Base-by-base conservation (phyloP, 345 rosid genomes). In the Adansonia digitata region DNA sequence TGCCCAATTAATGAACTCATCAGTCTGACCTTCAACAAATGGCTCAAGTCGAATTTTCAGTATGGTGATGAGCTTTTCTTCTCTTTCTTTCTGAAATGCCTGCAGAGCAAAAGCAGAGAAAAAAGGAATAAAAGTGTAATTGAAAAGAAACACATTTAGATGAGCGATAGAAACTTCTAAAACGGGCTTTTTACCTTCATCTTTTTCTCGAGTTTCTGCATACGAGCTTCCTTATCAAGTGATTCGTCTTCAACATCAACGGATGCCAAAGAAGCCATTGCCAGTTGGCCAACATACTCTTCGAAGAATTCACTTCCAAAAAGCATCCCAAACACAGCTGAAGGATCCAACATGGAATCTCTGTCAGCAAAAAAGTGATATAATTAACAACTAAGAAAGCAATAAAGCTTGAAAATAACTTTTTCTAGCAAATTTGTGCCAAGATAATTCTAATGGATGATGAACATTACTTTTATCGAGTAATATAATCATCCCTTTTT, bases 241-340 rank as follows among this genome's bases (percentile, higher is more conserved):
- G 86, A 57, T n/a, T 86, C 94, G 45, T 83, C 82, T 18, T 91
- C 97, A 29, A 77, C 61, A 24, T 90, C 97, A 43, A 85, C 56
- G 22, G 89, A 51, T 15, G 92, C 80, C 74, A 86, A 20, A 51
- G 91, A 78, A 76, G 97, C 97, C 82, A 95, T 76, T 5, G 97
- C 97, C 73, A 95, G 92, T 79, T 95, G 88, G 17, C 99, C 99
- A 77, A 93, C 66, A 60, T 93, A 95, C 63, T 95, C 99, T 82
- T 95, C 99, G 82, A 95, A 95, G 71, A 61, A 79, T 37, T 95
- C 97, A 48, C 98, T 93, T 42, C 97, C 98, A 61, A 95, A 93
- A 49, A 95, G 84, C 98, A 91, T 91, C 53, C 98, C 97, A 80
- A 95, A 95, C 11, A 95, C 97, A 69, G 92, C 86, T 71, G 97